A percentile compares a stretch with the other conserved stretches of the same genome.
phyloP scores from a whole-genome alignment of 1,139 yeast species.

The Yamadazyma blattariae region DNA sequence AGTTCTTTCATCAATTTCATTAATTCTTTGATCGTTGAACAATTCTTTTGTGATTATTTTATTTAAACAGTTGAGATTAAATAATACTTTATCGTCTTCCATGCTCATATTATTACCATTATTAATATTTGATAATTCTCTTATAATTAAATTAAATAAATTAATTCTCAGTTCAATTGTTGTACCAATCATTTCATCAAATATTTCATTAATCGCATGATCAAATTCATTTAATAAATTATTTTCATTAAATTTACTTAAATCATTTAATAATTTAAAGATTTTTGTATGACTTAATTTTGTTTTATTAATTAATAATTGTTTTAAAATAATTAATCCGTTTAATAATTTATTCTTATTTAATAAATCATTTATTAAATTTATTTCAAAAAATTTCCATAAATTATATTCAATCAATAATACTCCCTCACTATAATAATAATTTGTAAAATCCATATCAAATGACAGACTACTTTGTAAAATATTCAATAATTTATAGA shows the following conservation, averaged over 20 bases:
- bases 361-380: conserved; percentile 4
- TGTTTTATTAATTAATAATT: conserved; percentile 27
- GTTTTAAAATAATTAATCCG: conserved; percentile 35
- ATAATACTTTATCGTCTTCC: conserved; percentile 1
- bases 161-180: conserved; percentile 1
- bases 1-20: conserved; percentile 28
- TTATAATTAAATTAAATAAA: conserved; percentile 3
- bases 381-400: conserved; percentile 23
- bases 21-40: background rate
- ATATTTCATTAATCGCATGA: conserved; percentile 27
- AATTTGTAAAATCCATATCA: conserved; percentile 25
- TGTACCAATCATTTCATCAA: conserved; percentile 28
- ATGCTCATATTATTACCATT: background rate
- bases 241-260: conserved; percentile 17
- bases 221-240: conserved; percentile 18
- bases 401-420: conserved; percentile 23
- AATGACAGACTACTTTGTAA: conserved; percentile 15
- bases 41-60: conserved; percentile 4
- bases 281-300: conserved; percentile 18
- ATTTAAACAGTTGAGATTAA: conserved; percentile 6
- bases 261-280: conserved; percentile 21
- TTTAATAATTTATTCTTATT: conserved; percentile 17
- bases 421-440: conserved; percentile 24
- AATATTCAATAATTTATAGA: conserved; percentile 25
- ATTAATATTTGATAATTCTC: background rate